Conservation (phyloP, 2,329 filamentous ascomycete genomes). For the Paecilomyces niveus region DNA sequence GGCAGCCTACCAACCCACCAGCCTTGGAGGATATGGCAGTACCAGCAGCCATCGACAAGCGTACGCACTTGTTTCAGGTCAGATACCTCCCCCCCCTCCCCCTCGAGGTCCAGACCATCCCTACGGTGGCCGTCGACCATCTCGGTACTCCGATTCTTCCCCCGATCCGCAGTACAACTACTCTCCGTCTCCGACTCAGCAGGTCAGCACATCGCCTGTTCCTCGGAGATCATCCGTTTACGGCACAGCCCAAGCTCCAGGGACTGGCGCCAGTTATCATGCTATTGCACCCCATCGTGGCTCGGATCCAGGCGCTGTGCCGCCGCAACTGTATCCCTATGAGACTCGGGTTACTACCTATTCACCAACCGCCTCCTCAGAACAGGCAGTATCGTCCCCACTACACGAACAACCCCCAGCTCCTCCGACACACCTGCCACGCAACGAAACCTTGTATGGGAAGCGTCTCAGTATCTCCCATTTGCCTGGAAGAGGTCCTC, state of each 20-base stretch:
- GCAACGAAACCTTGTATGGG: constrained; percentile 17
- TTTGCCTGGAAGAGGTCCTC: constrained; percentile 28
- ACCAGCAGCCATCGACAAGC: constrained; percentile 18
- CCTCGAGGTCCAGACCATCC: constrained; percentile 32
- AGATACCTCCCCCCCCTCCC: constrained; percentile 30
- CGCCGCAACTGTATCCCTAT: constrained; percentile 17
- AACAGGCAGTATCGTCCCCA: constrained; percentile 10
- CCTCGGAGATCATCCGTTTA: constrained; percentile 21
- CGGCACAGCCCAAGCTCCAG: constrained; percentile 16
- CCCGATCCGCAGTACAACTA: constrained; percentile 21
- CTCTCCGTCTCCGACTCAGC: constrained; percentile 15
- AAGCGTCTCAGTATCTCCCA: constrained; percentile 22
- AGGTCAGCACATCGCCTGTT: constrained; percentile 17
- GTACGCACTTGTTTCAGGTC: neutral
- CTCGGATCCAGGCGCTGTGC: constrained; percentile 9
- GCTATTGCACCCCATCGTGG: constrained; percentile 14
- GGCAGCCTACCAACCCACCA: constrained; percentile 39
- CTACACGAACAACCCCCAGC: constrained; percentile 25
- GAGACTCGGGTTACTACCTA: constrained; percentile 16
- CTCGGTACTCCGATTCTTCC: constrained; percentile 16
- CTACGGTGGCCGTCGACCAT: constrained; percentile 28
- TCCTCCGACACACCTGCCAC: constrained; percentile 24
- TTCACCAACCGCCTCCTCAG: constrained; percentile 15
- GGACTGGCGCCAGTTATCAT: constrained; percentile 13
- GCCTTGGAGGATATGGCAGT: constrained; percentile 20